Percentiles rank a stretch among this genome's conserved stretches.
Evolutionary conservation across 2,329 filamentous ascomycete genomes (phyloP).

Genomic region (Colletotrichum graminicola): DNA sequence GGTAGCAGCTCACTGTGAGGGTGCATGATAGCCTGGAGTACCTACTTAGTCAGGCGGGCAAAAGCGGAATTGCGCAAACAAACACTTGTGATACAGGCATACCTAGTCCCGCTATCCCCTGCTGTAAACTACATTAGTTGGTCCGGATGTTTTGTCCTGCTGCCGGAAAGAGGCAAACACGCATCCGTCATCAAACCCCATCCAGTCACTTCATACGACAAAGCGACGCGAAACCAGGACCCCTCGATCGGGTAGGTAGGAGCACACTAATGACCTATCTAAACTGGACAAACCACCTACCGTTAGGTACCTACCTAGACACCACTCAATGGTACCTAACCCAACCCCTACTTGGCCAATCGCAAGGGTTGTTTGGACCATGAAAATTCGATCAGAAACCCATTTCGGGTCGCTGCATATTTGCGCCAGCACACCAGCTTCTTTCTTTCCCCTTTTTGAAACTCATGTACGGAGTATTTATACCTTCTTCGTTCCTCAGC

Average conservation of each 20-base stretch:
- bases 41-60: too few species aligned
- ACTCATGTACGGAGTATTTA: background rate
- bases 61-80: background rate
- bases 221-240: background rate
- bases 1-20: background rate
- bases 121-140: background rate
- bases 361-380: background rate
- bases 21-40: background rate
- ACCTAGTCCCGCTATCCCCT: too few species aligned
- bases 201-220: too few species aligned
- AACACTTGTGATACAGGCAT: background rate
- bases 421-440: background rate
- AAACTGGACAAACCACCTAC: background rate
- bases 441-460: too few species aligned
- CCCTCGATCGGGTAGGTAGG: too few species aligned
- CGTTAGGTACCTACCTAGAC: background rate
- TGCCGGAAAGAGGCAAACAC: background rate
- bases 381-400: too few species aligned
- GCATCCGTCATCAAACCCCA: background rate
- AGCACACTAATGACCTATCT: too few species aligned
- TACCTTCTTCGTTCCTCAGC: background rate
- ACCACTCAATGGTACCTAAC: background rate
- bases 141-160: background rate
- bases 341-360: background rate
- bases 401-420: slow-evolving; percentile 1